Evolutionary conservation across 345 rosid species (phyloP).

Genomic region (Firmiana major): DNA sequence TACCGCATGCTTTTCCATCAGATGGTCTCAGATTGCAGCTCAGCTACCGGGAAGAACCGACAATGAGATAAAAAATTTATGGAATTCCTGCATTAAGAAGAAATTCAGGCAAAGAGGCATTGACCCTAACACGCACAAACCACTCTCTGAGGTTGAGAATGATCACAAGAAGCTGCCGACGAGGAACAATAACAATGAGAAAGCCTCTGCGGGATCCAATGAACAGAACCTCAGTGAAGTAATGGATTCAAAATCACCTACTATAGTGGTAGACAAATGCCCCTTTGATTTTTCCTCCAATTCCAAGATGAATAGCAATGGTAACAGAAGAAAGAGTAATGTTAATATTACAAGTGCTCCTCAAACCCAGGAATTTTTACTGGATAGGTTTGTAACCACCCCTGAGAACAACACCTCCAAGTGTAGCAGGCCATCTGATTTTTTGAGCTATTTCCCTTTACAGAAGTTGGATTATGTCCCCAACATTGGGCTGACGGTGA

Average conservation of each 20-base stretch:
- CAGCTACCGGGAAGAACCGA: slow-evolving; percentile 62
- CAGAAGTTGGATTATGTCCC: slow-evolving; percentile 18
- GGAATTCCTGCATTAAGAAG: slow-evolving; percentile 69
- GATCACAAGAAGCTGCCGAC: slow-evolving; percentile 28
- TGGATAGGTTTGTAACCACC: slow-evolving; percentile 34
- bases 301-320: slow-evolving; percentile 12
- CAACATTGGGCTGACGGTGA: no score
- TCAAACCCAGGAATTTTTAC: slow-evolving; percentile 41
- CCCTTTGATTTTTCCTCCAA: slow-evolving; percentile 28
- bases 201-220: slow-evolving; percentile 15
- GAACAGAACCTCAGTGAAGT: slow-evolving; percentile 16
- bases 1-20: slow-evolving; percentile 16
- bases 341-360: slow-evolving; percentile 19
- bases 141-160: slow-evolving; percentile 44
- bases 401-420: slow-evolving; percentile 24
- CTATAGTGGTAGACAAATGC: slow-evolving; percentile 7
- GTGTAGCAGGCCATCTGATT: slow-evolving; percentile 34
- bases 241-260: slow-evolving; percentile 22
- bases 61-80: slow-evolving; percentile 62
- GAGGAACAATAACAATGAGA: slow-evolving; percentile 21
- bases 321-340: not conserved
- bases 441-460: slow-evolving; percentile 44
- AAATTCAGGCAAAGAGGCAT: slow-evolving; percentile 58
- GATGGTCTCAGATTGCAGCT: slow-evolving; percentile 72
- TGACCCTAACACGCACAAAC: slow-evolving; percentile 62